A percentile compares a stretch with the other conserved stretches of the same genome.
phyloP scores from a whole-genome alignment of 371 early-diverging fungal genomes.

The Chytridium lagenaria region DNA sequence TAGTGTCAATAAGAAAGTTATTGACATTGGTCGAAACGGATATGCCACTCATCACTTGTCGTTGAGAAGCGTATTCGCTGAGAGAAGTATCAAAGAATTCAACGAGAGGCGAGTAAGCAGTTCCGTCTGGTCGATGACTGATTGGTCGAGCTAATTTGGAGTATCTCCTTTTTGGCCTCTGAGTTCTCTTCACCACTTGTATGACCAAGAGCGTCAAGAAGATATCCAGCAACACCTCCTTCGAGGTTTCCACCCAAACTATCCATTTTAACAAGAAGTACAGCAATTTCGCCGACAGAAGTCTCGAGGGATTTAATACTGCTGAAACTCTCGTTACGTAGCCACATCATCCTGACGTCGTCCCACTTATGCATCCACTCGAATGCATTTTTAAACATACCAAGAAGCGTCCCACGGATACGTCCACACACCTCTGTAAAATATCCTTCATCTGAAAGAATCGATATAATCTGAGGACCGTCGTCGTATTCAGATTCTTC shows the following conservation, averaged over 20 bases:
- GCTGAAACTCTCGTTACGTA: slow-evolving; percentile 54
- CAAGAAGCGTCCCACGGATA: slow-evolving; percentile 58
- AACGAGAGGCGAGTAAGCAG: slow-evolving; percentile 45
- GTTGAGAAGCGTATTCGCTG: slow-evolving; percentile 50
- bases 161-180: slow-evolving; percentile 22
- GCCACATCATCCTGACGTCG: slow-evolving; percentile 56
- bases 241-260: slow-evolving; percentile 34
- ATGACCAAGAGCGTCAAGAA: slow-evolving; percentile 22
- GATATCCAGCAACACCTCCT: slow-evolving; percentile 38
- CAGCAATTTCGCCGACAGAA: slow-evolving; percentile 46
- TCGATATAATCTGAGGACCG: slow-evolving; percentile 53
- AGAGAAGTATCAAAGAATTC: slow-evolving; percentile 57
- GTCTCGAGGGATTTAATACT: slow-evolving; percentile 40
- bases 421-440: slow-evolving; percentile 59
- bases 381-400: slow-evolving; percentile 57
- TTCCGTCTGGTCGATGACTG: slow-evolving; percentile 40
- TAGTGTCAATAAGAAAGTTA: slow-evolving; percentile 57
- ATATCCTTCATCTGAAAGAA: slow-evolving; percentile 58
- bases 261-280: slow-evolving; percentile 40
- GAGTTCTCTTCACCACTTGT: not conserved
- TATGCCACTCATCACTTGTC: slow-evolving; percentile 51
- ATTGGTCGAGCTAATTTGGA: slow-evolving; percentile 47
- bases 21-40: slow-evolving; percentile 46
- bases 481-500: slow-evolving; percentile 60
- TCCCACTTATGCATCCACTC: slow-evolving; percentile 54